These are phyloP conservation scores for Ogataea kodamae DNA, from an alignment of 805 yeast species.

Conservation along the genomic window DNA sequence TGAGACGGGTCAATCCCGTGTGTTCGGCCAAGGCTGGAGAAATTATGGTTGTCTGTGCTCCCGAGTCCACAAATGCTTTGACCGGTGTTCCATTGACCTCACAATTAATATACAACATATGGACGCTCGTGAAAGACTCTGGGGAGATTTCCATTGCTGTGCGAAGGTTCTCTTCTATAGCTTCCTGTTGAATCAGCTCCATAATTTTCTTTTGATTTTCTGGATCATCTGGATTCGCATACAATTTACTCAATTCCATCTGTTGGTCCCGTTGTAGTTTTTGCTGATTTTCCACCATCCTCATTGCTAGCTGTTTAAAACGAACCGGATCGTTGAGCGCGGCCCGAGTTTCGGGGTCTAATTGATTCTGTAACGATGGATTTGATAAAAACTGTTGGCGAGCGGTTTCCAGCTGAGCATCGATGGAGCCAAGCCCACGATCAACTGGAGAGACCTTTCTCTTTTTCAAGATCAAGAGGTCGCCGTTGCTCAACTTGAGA, in stretches of 20 bases:
- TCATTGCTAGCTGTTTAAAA: conserved; percentile 35
- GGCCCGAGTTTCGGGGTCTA: conserved; percentile 27
- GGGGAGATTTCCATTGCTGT: conserved; percentile 86
- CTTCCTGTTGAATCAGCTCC: conserved; percentile 65
- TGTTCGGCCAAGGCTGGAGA: conserved; percentile 72
- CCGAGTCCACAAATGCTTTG: conserved; percentile 94
- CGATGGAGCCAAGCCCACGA: conserved; percentile 15
- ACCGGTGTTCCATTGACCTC: conserved; percentile 77
- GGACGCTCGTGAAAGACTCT: conserved; percentile 78
- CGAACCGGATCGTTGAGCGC: conserved; percentile 19
- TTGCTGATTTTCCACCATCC: conserved; percentile 29
- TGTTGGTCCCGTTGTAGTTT: conserved; percentile 13
- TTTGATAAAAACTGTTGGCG: conserved; percentile 48
- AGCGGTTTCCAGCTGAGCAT: conserved; percentile 41
- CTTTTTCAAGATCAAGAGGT: conserved; percentile 45
- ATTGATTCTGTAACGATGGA: conserved; percentile 28
- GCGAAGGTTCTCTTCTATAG: conserved; percentile 74
- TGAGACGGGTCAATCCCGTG: conserved; percentile 64
- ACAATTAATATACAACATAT: conserved; percentile 77
- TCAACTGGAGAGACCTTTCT: conserved; percentile 22
- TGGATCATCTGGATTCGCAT: conserved; percentile 67
- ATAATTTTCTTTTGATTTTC: conserved; percentile 61
- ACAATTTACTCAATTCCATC: conserved; percentile 47
- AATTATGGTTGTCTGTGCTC: conserved; percentile 88
- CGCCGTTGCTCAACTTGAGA: conserved; percentile 53